Conservation (phyloP, 2,329 filamentous ascomycete species). For the Colletotrichum somersetense region DNA sequence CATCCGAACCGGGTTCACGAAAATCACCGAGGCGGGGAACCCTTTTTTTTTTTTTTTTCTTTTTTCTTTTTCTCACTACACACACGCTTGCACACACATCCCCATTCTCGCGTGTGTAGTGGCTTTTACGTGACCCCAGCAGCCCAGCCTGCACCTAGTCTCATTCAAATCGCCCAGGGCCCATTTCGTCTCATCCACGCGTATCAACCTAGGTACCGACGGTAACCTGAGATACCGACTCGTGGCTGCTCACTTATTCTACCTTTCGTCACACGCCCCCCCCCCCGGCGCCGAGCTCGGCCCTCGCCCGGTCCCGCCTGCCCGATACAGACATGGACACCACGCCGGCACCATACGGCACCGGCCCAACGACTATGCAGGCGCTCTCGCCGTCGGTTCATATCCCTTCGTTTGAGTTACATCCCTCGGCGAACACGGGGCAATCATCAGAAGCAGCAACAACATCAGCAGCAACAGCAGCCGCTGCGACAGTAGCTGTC, state of each 20-base stretch:
- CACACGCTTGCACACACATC: background rate
- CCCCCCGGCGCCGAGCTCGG: constrained; percentile 11
- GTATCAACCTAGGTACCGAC: background rate
- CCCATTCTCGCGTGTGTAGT: constrained; percentile 22
- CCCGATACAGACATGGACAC: constrained; percentile 30
- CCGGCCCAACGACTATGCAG: constrained; percentile 18
- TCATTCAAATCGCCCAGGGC: background rate
- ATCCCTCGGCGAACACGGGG: constrained; percentile 16
- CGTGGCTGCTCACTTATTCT: constrained; percentile 10
- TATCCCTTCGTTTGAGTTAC: constrained; percentile 24
- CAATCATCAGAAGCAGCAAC: constrained; percentile 2
- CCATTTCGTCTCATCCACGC: constrained; percentile 17
- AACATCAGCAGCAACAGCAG: constrained; percentile 2
- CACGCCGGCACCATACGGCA: constrained; percentile 31
- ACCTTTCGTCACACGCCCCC: constrained; percentile 3
- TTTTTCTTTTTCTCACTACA: background rate
- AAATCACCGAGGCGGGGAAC: constrained; percentile 15
- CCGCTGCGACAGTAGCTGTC: constrained; percentile 1
- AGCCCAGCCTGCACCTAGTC: constrained; percentile 15
- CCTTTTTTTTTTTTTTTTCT: constrained; percentile 16
- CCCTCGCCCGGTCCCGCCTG: constrained; percentile 35
- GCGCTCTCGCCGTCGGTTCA: constrained; percentile 15
- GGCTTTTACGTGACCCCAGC: constrained; percentile 23
- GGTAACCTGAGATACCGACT: constrained; percentile 2
- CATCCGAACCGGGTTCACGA: constrained; percentile 13